Evolutionary conservation across 192 early-diverging fungal species (phyloP).

Genomic region (Dispira parvispora): DNA sequence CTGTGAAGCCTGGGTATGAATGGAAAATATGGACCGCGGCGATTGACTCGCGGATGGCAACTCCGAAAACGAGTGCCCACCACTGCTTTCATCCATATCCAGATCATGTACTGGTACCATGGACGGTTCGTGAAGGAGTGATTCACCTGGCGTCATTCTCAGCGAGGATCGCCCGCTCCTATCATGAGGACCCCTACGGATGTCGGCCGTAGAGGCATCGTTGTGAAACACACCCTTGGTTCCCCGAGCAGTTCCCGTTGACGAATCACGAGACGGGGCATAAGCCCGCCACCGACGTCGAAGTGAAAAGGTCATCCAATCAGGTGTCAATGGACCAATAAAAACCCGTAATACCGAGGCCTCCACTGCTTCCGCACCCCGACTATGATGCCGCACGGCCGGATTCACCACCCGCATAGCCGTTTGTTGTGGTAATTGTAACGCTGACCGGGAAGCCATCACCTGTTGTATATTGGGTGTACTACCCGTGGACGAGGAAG

Average conservation of each 20-base stretch:
- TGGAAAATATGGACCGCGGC: neutral
- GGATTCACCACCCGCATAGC: neutral
- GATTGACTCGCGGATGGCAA: neutral
- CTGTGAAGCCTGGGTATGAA: neutral
- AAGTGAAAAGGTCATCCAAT: conserved; percentile 10
- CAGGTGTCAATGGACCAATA: conserved; percentile 7
- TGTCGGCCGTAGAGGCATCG: neutral
- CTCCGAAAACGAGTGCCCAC: neutral
- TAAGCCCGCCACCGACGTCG: conserved; percentile 9
- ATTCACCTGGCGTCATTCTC: neutral
- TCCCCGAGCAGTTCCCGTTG: neutral
- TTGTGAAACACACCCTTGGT: neutral
- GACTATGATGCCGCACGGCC: neutral
- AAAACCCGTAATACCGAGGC: conserved; percentile 5
- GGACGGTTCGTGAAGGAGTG: neutral
- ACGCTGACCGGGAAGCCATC: neutral
- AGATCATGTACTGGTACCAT: neutral
- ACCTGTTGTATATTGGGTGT: conserved; percentile 3
- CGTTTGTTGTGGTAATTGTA: neutral
- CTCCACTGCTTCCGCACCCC: neutral
- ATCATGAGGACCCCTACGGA: neutral
- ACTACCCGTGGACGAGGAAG: neutral
- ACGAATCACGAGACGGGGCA: neutral
- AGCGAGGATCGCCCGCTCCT: neutral
- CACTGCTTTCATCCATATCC: neutral